Evolutionary conservation across 176 grass and related monocot species (phyloP), one percentile per base, ranked within the genome.

Genomic region (bread wheat (Triticum aestivum)): DNA sequence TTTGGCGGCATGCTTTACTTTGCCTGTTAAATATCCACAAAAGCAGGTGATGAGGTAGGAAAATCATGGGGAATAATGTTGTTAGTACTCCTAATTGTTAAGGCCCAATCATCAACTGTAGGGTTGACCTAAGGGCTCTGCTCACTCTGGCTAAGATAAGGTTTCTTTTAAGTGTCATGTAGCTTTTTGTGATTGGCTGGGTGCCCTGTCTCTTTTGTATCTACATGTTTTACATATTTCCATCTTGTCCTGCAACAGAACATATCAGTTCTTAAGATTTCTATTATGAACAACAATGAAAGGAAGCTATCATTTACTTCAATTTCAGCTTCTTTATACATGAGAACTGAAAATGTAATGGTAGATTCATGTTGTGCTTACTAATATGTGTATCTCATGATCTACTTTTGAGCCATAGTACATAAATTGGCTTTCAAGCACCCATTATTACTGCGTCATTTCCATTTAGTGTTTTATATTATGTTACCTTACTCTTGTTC

Each of bases 401-500:
- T 75, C 7, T 9, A 61, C 8, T 63, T 63, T 69, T 69, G 30
- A 52, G 73, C 11, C 21, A n/a, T 58, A 21, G 29, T 56, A 38
- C 11, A n/a, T 18, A 44, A 83, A 45, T 66, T 67, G 39, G 76
- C 20, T 59, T 71, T 33, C 9, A 61, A 34, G 23, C 75, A 71
- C 30, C 33, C 64, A 79, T 15, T 79, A 69, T 11, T 91, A 35
- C 24, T 71, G 63, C 56, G 5, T 70, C 20, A 81, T 73, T 78
- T 84, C 54, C 0, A 8, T 65, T 88, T 54, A 12, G 77, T 81
- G 39, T 17, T 33, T 34, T 71, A 49, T 69, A 69, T 56, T 24
- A 27, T 52, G 34, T 64, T 7, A 88, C 2, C 63, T 88, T 79
- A 72, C 79, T 84, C 67, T 83, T 14, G 52, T 27, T 94, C 27